Evolutionary conservation across 140 eudicot genomes (phyloP), one percentile per base, ranked within the genome.

Genomic region (Senecio squalidus): DNA sequence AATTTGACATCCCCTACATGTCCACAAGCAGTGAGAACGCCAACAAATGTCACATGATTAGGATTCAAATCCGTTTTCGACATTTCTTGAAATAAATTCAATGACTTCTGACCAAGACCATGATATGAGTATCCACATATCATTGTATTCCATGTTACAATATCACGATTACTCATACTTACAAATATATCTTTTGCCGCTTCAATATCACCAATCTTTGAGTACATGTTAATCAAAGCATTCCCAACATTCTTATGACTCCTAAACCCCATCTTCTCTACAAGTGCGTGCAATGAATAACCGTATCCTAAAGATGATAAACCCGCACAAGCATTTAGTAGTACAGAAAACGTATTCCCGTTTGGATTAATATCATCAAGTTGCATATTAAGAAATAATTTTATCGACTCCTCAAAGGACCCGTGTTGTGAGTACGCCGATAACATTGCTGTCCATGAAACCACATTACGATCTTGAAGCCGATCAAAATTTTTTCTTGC

Each of bases 21-120:
- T 47, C 76, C 77, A 69, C 90, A 82, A 30, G 85, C 85, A 6
- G 80, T 57, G 36, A 82, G 75, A 54, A 75, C 78, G 28, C 85
- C 80, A n/a, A 78, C 68, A 65, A 78, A 75, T n/a, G 85, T 78
- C 24, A 72, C 82, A 33, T 72, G 78, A 52, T 54, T 75, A 26
- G 83, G 90, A 11, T 53, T 55, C 16, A 64, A 51, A 48, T 69
- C 48, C n/a, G 72, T 75, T 23, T 60, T 73, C 58, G 75, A 36
- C 90, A 82, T 82, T 55, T 65, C 63, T 49, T 72, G 64, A 55
- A 82, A 82, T 55, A 72, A 36, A 49, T 36, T 36, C 60, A 78
- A 17, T 20, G 85, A 76, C 58, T 75, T 77, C 29, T 55, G 52
- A n/a, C 90, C 90, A 43, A 74, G 78, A 31, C 90, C 90, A 28